A percentile compares a stretch with the other conserved stretches of the same genome.
These are phyloP conservation scores for Ophiocordyceps camponoti-saundersi DNA, from an alignment of 2,329 filamentous ascomycete genomes.

Conservation along the genomic window DNA sequence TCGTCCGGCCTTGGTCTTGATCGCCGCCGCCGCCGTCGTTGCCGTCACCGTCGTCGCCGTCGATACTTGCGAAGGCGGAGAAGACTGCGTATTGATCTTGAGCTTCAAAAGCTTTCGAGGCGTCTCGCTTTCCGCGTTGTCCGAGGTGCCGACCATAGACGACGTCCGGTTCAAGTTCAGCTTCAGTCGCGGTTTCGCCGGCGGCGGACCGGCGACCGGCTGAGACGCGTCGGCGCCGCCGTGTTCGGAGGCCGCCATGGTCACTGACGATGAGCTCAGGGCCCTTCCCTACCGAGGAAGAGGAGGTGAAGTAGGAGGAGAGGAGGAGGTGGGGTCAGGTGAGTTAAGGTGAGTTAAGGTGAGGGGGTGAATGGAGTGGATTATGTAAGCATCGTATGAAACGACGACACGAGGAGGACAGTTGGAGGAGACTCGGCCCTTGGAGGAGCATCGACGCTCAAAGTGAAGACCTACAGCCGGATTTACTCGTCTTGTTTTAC, in stretches of 20 bases:
- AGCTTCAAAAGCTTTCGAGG: slow-evolving; percentile 21
- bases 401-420: no score
- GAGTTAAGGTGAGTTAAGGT: neutral
- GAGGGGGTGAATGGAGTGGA: no score
- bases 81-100: slow-evolving; percentile 18
- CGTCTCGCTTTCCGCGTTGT: slow-evolving; percentile 10
- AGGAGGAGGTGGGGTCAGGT: neutral
- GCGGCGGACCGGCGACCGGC: slow-evolving; percentile 5
- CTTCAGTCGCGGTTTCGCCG: slow-evolving; percentile 21
- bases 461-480: no score
- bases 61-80: slow-evolving; percentile 2
- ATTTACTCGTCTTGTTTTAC: no score
- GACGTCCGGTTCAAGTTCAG: slow-evolving; percentile 20
- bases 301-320: no score
- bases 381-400: no score
- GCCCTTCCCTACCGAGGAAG: neutral
- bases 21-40: neutral
- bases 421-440: no score
- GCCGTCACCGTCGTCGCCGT: neutral
- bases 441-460: no score
- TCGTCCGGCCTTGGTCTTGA: slow-evolving; percentile 43
- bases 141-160: slow-evolving; percentile 6
- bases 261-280: neutral
- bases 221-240: slow-evolving; percentile 5
- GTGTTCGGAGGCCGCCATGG: slow-evolving; percentile 13